Conservation (phyloP, 192 early-diverging fungal species). For the Phlyctochytrium arcticum region DNA sequence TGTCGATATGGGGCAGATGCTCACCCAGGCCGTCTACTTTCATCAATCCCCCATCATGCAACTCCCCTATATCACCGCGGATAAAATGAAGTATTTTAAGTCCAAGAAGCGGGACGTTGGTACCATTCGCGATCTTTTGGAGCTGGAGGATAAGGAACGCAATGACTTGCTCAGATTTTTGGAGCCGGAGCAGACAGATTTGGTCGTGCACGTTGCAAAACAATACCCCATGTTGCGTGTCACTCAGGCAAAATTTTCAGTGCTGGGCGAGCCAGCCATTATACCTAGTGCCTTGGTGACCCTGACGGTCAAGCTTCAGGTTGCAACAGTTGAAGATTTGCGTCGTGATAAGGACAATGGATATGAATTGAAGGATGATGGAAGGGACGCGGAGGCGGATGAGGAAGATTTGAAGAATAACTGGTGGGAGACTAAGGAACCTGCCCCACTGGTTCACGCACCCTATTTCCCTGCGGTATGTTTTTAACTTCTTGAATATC, state of each 20-base stretch:
- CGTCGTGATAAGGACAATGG: slow-evolving; percentile 14
- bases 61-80: slow-evolving; percentile 71
- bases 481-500: not conserved
- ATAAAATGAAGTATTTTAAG: slow-evolving; percentile 61
- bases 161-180: slow-evolving; percentile 45
- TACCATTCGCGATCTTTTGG: slow-evolving; percentile 63
- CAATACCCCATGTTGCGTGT: slow-evolving; percentile 76
- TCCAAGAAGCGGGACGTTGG: slow-evolving; percentile 61
- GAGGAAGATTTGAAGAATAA: slow-evolving; percentile 28
- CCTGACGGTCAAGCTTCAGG: slow-evolving; percentile 33
- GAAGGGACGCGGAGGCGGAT: not conserved
- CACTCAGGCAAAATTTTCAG: slow-evolving; percentile 69
- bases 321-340: slow-evolving; percentile 23
- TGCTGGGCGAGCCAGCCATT: slow-evolving; percentile 46
- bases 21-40: slow-evolving; percentile 83
- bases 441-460: slow-evolving; percentile 47
- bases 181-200: slow-evolving; percentile 60
- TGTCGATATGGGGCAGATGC: slow-evolving; percentile 83
- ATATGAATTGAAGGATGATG: slow-evolving; percentile 1
- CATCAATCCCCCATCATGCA: slow-evolving; percentile 79
- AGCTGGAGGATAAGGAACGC: slow-evolving; percentile 51
- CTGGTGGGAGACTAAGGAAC: slow-evolving; percentile 28
- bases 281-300: slow-evolving; percentile 48
- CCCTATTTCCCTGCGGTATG: slow-evolving; percentile 61
- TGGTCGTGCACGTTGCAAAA: slow-evolving; percentile 69